Evolutionary conservation across 768 basidiomycete species (phyloP).

Genomic region (Lentinula aciculospora): DNA sequence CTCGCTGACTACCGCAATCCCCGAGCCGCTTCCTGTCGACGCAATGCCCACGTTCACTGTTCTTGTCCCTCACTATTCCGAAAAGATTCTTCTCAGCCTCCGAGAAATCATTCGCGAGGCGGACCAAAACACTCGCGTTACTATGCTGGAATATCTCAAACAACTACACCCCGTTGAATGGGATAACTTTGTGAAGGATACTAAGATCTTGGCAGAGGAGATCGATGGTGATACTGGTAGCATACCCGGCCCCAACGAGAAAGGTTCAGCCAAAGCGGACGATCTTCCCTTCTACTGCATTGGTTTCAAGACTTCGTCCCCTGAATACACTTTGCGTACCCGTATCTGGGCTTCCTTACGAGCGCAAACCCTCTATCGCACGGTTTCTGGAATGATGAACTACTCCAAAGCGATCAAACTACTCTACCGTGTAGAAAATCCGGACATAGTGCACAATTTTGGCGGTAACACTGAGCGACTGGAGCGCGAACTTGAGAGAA

Average conservation of each 20-base stretch:
- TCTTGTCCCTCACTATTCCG: constrained; percentile 96
- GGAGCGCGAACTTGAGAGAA: constrained; percentile 93
- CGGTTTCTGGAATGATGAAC: constrained; percentile 99
- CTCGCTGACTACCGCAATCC: constrained; percentile 91
- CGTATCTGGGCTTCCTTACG: constrained; percentile 99
- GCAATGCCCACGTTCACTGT: constrained; percentile 99
- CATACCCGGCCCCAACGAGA: constrained; percentile 58
- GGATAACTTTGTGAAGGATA: constrained; percentile 99
- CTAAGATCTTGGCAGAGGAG: constrained; percentile 97
- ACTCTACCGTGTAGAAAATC: constrained; percentile 97
- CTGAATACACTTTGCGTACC: constrained; percentile 97
- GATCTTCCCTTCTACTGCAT: constrained; percentile 99
- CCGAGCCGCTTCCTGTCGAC: constrained; percentile 93
- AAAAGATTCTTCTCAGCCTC: constrained; percentile 94
- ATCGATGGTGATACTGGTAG: constrained; percentile 53
- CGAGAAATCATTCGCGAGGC: constrained; percentile 99
- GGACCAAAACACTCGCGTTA: constrained; percentile 94
- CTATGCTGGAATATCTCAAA: constrained; percentile 95
- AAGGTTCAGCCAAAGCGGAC: constrained; percentile 63
- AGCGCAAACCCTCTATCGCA: constrained; percentile 96
- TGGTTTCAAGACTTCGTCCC: constrained; percentile 98
- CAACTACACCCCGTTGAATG: constrained; percentile 98
- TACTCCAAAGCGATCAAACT: constrained; percentile 99
- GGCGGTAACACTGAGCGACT: constrained; percentile 95
- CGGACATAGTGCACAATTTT: constrained; percentile 93